Evolutionary conservation across 192 early-diverging fungal genomes (phyloP).

Genomic region (Backusella mclennaniae): DNA sequence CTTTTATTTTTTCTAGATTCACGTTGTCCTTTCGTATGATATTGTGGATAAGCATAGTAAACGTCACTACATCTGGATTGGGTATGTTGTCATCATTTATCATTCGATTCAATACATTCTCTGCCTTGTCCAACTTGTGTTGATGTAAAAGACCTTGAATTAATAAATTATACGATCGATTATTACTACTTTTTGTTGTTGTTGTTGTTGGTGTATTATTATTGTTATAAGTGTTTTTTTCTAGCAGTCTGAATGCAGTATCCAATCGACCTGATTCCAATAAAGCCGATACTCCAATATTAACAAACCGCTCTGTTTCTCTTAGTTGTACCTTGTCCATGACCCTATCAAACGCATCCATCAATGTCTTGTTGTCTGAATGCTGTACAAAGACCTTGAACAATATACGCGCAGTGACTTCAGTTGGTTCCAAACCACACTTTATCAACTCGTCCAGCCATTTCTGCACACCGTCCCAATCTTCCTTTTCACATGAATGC

Average conservation of each 20-base stretch:
- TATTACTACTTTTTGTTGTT: background rate
- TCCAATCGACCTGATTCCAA: constrained; percentile 4
- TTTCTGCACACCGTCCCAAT: constrained; percentile 2
- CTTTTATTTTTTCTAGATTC: background rate
- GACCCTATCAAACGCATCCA: constrained; percentile 13
- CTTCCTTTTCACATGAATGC: background rate
- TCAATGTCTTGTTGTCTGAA: background rate
- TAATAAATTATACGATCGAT: constrained; percentile 26
- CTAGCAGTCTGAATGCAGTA: background rate
- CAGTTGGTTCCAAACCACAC: background rate
- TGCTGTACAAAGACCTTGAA: constrained; percentile 1
- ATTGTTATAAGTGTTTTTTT: background rate
- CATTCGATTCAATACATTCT: constrained; percentile 21
- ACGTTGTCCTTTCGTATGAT: constrained; percentile 12
- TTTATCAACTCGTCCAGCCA: constrained; percentile 14
- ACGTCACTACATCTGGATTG: constrained; percentile 25
- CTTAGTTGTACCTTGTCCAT: background rate
- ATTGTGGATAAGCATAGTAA: constrained; percentile 27
- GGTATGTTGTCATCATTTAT: constrained; percentile 14
- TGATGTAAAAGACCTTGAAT: constrained; percentile 16
- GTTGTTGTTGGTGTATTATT: too few species aligned
- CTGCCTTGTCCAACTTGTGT: constrained; percentile 10
- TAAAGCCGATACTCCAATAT: background rate
- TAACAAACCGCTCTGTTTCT: background rate
- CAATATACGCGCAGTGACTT: constrained; percentile 21